Evolutionary conservation across 495 filamentous ascomycete genomes (phyloP).

Genomic region (Penicillium pancosmium): DNA sequence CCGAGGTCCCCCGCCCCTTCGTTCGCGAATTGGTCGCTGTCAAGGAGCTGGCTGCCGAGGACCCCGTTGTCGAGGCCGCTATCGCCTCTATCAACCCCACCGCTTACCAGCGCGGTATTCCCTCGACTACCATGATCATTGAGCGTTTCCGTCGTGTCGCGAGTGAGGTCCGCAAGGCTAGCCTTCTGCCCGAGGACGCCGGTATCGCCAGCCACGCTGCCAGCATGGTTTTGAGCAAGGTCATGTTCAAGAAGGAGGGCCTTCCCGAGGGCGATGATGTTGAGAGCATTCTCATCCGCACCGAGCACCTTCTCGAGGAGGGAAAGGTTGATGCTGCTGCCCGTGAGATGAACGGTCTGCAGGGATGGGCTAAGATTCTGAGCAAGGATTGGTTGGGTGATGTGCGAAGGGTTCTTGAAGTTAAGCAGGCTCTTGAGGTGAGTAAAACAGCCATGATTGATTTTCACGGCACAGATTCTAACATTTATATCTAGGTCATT

Average conservation of each 20-base stretch:
- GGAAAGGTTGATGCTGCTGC: slow-evolving; percentile 89
- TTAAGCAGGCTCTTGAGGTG: slow-evolving; percentile 93
- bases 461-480: neutral
- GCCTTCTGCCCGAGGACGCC: slow-evolving; percentile 86
- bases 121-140: slow-evolving; percentile 79
- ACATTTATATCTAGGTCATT: slow-evolving; percentile 39
- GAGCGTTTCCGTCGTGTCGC: slow-evolving; percentile 97
- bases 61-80: slow-evolving; percentile 83
- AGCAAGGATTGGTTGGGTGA: slow-evolving; percentile 92
- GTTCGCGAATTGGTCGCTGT: slow-evolving; percentile 87
- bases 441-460: slow-evolving; percentile 31
- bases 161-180: slow-evolving; percentile 89
- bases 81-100: slow-evolving; percentile 92
- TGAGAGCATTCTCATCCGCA: slow-evolving; percentile 86
- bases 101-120: slow-evolving; percentile 90
- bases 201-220: slow-evolving; percentile 92
- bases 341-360: slow-evolving; percentile 89
- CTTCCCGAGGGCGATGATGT: slow-evolving; percentile 87
- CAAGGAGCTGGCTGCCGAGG: slow-evolving; percentile 83
- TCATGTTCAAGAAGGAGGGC: slow-evolving; percentile 93
- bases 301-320: slow-evolving; percentile 87
- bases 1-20: slow-evolving; percentile 78
- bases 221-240: slow-evolving; percentile 82
- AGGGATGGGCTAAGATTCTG: slow-evolving; percentile 92
- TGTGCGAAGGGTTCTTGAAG: slow-evolving; percentile 85